These are phyloP conservation scores for Combretum micranthum DNA, from an alignment of 345 rosid species.

Conservation along the genomic window DNA sequence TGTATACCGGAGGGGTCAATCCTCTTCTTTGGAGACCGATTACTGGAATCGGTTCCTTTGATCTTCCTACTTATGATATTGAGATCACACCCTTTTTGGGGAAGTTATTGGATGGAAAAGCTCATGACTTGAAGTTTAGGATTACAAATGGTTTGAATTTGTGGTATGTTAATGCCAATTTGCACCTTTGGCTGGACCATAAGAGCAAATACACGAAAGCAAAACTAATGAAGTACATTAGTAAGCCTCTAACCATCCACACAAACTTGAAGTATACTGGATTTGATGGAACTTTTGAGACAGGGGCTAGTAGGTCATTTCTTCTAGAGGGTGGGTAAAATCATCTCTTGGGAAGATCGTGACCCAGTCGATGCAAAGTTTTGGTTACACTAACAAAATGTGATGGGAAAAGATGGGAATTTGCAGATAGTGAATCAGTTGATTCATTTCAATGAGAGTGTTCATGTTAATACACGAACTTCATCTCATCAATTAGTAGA, in stretches of 20 bases:
- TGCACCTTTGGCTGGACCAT: slow-evolving; percentile 78
- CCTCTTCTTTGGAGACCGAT: slow-evolving; percentile 85
- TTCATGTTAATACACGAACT: slow-evolving; percentile 24
- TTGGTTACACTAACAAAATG: slow-evolving; percentile 51
- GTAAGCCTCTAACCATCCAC: slow-evolving; percentile 28
- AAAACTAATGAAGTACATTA: slow-evolving; percentile 34
- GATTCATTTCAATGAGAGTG: slow-evolving; percentile 40
- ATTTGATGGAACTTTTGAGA: slow-evolving; percentile 52
- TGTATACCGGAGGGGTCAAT: slow-evolving; percentile 72
- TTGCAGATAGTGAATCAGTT: slow-evolving; percentile 59
- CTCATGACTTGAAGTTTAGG: slow-evolving; percentile 47
- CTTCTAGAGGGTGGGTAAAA: slow-evolving; percentile 52
- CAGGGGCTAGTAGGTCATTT: slow-evolving; percentile 46
- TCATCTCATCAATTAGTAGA: slow-evolving; percentile 12
- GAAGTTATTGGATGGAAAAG: slow-evolving; percentile 58
- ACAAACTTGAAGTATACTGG: slow-evolving; percentile 34
- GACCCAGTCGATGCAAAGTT: slow-evolving; percentile 37
- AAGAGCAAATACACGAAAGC: slow-evolving; percentile 42
- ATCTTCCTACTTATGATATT: slow-evolving; percentile 78
- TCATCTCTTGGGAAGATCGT: slow-evolving; percentile 61
- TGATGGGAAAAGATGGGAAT: slow-evolving; percentile 39
- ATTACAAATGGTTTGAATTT: slow-evolving; percentile 75
- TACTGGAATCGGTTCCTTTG: slow-evolving; percentile 66
- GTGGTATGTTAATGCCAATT: slow-evolving; percentile 77
- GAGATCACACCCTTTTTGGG: slow-evolving; percentile 70